Conservation (phyloP, 2,329 filamentous ascomycete species). For the Talaromyces verruculosus region DNA sequence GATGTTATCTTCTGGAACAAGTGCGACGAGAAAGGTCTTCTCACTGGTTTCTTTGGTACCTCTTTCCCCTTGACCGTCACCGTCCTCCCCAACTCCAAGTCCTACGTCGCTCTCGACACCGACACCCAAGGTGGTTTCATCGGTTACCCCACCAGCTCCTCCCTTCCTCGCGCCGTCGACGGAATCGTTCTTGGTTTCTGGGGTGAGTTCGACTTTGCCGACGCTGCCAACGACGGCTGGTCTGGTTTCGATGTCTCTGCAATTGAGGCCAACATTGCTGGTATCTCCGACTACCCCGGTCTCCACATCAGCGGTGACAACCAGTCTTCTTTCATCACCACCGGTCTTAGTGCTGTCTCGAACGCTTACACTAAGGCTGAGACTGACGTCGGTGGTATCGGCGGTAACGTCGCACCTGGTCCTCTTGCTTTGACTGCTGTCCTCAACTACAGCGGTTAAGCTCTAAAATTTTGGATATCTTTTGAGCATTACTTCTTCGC, state of each 20-base stretch:
- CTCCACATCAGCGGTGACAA: constrained; percentile 39
- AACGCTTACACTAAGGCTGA: constrained; percentile 38
- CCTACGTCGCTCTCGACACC: constrained; percentile 41
- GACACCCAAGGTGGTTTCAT: constrained; percentile 41
- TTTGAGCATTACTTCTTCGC: constrained; percentile 10
- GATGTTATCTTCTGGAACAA: constrained; percentile 45
- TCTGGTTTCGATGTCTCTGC: constrained; percentile 45
- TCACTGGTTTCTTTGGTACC: constrained; percentile 39
- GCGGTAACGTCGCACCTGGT: constrained; percentile 29
- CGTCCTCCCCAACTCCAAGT: constrained; percentile 32
- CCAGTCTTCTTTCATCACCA: constrained; percentile 35
- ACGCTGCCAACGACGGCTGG: constrained; percentile 33
- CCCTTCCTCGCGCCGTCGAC: constrained; percentile 30
- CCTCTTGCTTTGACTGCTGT: constrained; percentile 35
- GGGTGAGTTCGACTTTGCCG: constrained; percentile 44
- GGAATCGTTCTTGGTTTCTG: constrained; percentile 42
- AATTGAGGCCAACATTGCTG: constrained; percentile 36
- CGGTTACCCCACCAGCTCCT: constrained; percentile 28
- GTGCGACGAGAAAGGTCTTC: constrained; percentile 33
- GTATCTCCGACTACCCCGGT: constrained; percentile 32
- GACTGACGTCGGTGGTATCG: constrained; percentile 32
- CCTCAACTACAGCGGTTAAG: constrained; percentile 32
- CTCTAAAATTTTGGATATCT: constrained; percentile 5
- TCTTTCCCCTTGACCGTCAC: constrained; percentile 34
- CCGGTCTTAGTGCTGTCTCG: constrained; percentile 25